phyloP scores from a whole-genome alignment of 768 basidiomycete genomes.

The Podaxis carcinomalis region DNA sequence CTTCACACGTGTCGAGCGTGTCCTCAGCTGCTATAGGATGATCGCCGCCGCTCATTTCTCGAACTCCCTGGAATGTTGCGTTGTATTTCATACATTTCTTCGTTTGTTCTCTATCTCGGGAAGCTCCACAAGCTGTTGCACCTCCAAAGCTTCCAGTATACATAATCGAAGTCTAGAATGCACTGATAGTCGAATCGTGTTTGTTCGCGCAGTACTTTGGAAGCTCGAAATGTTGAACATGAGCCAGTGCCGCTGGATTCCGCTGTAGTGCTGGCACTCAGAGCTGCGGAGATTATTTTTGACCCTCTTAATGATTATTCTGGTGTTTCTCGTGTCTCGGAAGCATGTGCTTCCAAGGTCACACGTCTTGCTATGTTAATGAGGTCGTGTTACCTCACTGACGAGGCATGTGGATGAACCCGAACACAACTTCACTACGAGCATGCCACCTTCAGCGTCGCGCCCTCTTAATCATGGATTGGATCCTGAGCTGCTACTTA shows the following conservation, averaged over 20 bases:
- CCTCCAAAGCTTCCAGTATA: not conserved
- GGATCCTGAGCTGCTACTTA: slow-evolving; percentile 17
- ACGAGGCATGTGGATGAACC: not conserved
- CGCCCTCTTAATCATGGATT: slow-evolving; percentile 6
- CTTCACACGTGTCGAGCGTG: not conserved
- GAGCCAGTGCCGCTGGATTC: not conserved
- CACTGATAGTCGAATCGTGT: not conserved
- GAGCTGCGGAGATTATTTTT: not conserved
- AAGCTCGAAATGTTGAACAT: not conserved
- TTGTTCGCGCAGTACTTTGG: not conserved
- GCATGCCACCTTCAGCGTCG: not conserved
- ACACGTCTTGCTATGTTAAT: not conserved
- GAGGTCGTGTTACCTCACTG: not conserved
- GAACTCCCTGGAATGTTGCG: not conserved
- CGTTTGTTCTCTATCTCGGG: not conserved
- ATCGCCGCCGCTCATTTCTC: not conserved
- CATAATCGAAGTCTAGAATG: not conserved
- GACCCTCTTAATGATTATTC: not conserved
- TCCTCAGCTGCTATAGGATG: not conserved
- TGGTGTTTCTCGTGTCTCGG: not conserved
- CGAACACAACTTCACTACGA: not conserved
- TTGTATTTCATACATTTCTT: not conserved
- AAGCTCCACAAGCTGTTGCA: not conserved
- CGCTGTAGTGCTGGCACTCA: not conserved
- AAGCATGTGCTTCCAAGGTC: not conserved